phyloP scores from a whole-genome alignment of 2,329 filamentous ascomycete genomes.

The Coniochaeta hoffmannii region DNA sequence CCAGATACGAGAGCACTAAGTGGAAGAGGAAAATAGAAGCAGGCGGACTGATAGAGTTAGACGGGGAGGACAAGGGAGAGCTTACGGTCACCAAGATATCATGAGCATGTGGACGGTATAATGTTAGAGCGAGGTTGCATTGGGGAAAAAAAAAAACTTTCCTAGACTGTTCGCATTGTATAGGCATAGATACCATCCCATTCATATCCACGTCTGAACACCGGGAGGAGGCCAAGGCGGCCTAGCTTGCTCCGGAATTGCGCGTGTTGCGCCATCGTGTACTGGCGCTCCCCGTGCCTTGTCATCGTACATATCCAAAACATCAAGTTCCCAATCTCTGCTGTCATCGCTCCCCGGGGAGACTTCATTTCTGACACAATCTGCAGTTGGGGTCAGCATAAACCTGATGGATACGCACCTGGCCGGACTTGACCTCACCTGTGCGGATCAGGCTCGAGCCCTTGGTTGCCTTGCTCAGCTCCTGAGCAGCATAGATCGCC shows the following conservation, averaged over 20 bases:
- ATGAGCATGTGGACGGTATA: not conserved
- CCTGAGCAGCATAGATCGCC: not conserved
- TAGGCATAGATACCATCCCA: not conserved
- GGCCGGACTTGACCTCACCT: not conserved
- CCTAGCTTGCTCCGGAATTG: not conserved
- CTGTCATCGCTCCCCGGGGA: too few relatives aligned
- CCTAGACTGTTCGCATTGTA: not conserved
- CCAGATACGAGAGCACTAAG: conserved; percentile 64
- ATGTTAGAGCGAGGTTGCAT: not conserved
- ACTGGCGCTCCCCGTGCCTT: not conserved
- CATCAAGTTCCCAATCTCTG: not conserved
- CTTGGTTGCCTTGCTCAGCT: not conserved
- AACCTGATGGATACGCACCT: not conserved
- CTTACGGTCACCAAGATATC: conserved; percentile 41
- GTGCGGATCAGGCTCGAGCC: not conserved
- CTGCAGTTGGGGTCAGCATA: not conserved
- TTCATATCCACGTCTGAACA: not conserved
- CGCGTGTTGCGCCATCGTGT: not conserved
- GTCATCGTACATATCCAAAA: not conserved
- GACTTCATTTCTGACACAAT: not conserved
- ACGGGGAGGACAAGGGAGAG: conserved; percentile 35
- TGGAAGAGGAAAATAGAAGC: conserved; percentile 68
- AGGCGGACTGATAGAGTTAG: conserved; percentile 44
- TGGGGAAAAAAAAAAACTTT: too few relatives aligned
- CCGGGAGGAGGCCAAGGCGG: not conserved